Base-by-base conservation (phyloP, 1,139 yeast species). In the Pichia terricola region DNA sequence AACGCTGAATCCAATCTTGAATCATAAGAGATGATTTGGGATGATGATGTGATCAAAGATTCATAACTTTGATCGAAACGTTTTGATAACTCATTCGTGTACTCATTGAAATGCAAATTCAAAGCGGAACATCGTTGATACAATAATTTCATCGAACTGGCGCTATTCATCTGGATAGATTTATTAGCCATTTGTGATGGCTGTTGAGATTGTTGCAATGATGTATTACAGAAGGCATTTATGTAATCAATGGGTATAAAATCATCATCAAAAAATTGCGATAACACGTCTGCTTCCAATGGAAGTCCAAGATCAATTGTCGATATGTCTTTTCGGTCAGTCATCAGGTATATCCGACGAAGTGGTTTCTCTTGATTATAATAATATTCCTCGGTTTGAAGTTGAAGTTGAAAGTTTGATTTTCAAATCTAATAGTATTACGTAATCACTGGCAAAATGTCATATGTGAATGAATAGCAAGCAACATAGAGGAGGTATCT, bases 61-160 rank as follows among this genome's bases (percentile, higher is more conserved):
- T 65, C 67, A 47, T 80, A 65, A 42, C 71, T 70, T 11, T 65
- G 56, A 52, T 76, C 73, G 48, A 79, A 63, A 48, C 76, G 76
- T 26, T 62, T 62, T 0, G 79, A 69, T 22, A 80, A 59, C 50
- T 76, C 78, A 53, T 70, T 75, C 2, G 82, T 75, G 52, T 77
- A 75, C 57, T 71, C 78, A 56, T 81, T 86, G 46, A 81, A 60
- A 52, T 79, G 82, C 4, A 79, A 69, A 25, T 78, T 64, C 35
- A 81, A 63, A 3, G 67, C 51, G 3, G 69, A 56, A 22, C 72
- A 62, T 37, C 64, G 58, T 4, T 65, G 56, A 42, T 67, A 72
- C 4, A 69, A 52, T 16, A 61, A 52, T 35, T 62, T 60, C 7
- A 66, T 50, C 8, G 63, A 54, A 30, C 54, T 43, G 10, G 54